These are phyloP conservation scores for Tephrocybe sp. DNA, from an alignment of 768 basidiomycete genomes.

Conservation along the genomic window DNA sequence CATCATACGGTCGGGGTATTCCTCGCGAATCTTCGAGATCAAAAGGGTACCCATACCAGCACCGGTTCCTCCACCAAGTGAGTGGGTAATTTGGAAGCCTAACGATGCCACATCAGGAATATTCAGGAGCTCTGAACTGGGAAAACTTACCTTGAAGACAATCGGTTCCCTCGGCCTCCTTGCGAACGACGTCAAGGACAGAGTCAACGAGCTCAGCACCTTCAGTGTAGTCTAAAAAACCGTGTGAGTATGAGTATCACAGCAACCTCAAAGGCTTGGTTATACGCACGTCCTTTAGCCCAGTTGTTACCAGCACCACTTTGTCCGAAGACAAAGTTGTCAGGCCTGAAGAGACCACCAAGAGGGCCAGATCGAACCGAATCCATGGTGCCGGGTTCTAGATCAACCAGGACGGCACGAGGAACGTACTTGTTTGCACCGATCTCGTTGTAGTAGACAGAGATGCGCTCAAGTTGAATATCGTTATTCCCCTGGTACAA, in stretches of 20 bases:
- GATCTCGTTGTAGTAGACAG: constrained; percentile 97
- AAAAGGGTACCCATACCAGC: constrained; percentile 99
- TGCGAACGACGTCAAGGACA: constrained; percentile 97
- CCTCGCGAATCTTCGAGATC: constrained; percentile 98
- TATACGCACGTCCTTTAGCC: constrained; percentile 95
- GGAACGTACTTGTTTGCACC: constrained; percentile 97
- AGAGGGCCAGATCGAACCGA: constrained; percentile 89
- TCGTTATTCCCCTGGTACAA: constrained; percentile 92
- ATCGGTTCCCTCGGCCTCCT: constrained; percentile 97
- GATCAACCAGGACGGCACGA: constrained; percentile 94
- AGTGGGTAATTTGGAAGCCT: constrained; percentile 99
- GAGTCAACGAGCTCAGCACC: constrained; percentile 99
- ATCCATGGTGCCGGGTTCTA: constrained; percentile 98
- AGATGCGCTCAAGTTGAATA: constrained; percentile 95
- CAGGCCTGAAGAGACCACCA: constrained; percentile 92
- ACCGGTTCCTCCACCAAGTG: constrained; percentile 98
- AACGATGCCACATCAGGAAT: constrained; percentile 12
- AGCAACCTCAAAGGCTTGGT: not conserved
- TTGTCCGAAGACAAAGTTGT: constrained; percentile 98
- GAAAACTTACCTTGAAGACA: constrained; percentile 87
- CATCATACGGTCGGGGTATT: constrained; percentile 99
- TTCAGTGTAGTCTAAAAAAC: constrained; percentile 76
- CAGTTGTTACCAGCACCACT: constrained; percentile 99
- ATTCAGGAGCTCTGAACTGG: constrained; percentile 1
- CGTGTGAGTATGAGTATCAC: not conserved